Conservation (phyloP, 805 yeast genomes). For the Kodamaea nitidulidarum region DNA sequence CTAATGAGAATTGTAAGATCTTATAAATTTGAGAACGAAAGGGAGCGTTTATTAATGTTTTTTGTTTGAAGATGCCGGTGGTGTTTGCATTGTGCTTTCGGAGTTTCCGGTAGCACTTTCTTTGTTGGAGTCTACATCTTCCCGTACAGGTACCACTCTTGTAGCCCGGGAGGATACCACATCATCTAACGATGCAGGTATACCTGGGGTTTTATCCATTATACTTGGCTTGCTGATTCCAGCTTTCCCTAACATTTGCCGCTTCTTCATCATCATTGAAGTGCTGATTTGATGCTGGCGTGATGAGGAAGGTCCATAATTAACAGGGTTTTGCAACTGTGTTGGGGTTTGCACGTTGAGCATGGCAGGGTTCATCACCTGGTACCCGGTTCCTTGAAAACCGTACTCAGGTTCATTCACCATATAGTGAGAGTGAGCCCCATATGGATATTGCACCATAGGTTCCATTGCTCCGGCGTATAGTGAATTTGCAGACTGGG, state of each 20-base stretch:
- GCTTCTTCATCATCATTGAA: constrained; percentile 31
- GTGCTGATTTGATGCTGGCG: constrained; percentile 32
- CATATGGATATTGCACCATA: constrained; percentile 6
- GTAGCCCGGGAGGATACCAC: constrained; percentile 11
- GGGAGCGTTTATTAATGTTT: neutral
- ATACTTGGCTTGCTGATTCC: constrained; percentile 7
- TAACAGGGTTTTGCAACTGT: constrained; percentile 7
- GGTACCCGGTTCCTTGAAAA: constrained; percentile 9
- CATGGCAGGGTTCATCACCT: constrained; percentile 15
- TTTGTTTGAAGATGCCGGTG: constrained; percentile 11
- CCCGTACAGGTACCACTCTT: constrained; percentile 7
- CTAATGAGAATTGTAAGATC: neutral
- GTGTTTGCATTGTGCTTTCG: constrained; percentile 11
- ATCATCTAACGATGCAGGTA: constrained; percentile 9
- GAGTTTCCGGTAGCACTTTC: constrained; percentile 2
- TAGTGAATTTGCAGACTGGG: constrained; percentile 7
- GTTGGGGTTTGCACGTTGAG: constrained; percentile 6
- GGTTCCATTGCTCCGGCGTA: constrained; percentile 11
- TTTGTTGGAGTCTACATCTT: constrained; percentile 5
- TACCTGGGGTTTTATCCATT: constrained; percentile 4
- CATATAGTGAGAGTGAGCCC: constrained; percentile 11
- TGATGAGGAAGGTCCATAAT: constrained; percentile 15
- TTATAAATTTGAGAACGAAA: constrained; percentile 12
- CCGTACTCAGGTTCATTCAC: constrained; percentile 8
- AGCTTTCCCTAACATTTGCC: constrained; percentile 19